These are phyloP conservation scores for Ascomycota sp. DNA, from an alignment of 2,329 filamentous ascomycete genomes.

Conservation along the genomic window DNA sequence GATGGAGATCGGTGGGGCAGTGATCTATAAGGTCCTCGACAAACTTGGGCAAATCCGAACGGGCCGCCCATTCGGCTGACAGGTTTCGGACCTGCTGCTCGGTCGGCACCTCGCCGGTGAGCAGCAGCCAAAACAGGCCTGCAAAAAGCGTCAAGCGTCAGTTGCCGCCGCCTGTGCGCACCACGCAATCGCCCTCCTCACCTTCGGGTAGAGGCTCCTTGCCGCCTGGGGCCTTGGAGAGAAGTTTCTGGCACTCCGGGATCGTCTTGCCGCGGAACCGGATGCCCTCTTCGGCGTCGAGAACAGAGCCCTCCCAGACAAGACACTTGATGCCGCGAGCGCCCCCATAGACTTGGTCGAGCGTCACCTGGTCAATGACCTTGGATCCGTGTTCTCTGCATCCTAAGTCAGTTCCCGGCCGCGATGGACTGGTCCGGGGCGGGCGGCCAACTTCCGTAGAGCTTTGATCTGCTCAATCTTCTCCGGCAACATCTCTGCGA, in stretches of 20 bases:
- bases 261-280: slow-evolving; percentile 98
- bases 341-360: slow-evolving; percentile 98
- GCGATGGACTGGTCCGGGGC: background rate
- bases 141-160: background rate
- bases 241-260: slow-evolving; percentile 90
- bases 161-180: background rate
- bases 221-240: slow-evolving; percentile 91
- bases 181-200: slow-evolving; percentile 12
- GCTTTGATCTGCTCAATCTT: slow-evolving; percentile 99
- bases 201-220: slow-evolving; percentile 92
- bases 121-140: slow-evolving; percentile 98
- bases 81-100: slow-evolving; percentile 97
- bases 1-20: slow-evolving; percentile 95
- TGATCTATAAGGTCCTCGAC: slow-evolving; percentile 98
- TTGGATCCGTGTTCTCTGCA: slow-evolving; percentile 77
- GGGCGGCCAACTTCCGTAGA: slow-evolving; percentile 57
- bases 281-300: slow-evolving; percentile 97
- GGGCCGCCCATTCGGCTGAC: slow-evolving; percentile 95
- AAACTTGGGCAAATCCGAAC: slow-evolving; percentile 91
- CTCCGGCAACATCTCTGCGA: slow-evolving; percentile 81
- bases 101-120: slow-evolving; percentile 90
- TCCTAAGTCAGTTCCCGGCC: slow-evolving; percentile 1
- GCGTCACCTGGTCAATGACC: slow-evolving; percentile 89
- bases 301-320: slow-evolving; percentile 96
- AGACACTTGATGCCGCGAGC: slow-evolving; percentile 96